phyloP scores from a whole-genome alignment of 139 green algal genomes.

The Chlamydomonas incerta region DNA sequence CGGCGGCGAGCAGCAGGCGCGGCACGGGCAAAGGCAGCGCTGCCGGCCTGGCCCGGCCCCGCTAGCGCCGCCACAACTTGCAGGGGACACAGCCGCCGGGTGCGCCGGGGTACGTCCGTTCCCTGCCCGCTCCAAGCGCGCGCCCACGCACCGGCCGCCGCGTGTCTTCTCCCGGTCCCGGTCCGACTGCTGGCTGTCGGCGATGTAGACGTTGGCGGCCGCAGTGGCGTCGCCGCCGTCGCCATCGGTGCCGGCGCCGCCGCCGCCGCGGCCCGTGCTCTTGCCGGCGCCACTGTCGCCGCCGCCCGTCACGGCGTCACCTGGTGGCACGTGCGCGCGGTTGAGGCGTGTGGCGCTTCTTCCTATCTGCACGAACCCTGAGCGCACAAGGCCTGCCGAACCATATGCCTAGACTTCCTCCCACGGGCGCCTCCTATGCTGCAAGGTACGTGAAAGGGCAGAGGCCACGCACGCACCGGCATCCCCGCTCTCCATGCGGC shows the following conservation, averaged over 20 bases:
- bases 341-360: background rate
- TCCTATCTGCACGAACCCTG: too few relatives aligned
- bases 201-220: slow-evolving; percentile 35
- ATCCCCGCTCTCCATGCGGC: background rate
- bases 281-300: background rate
- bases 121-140: too few relatives aligned
- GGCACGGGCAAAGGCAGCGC: too few relatives aligned
- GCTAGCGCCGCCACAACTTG: too few relatives aligned
- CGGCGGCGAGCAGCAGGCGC: too few relatives aligned
- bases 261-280: background rate
- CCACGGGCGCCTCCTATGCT: too few relatives aligned
- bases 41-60: too few relatives aligned
- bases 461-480: background rate
- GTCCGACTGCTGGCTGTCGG: slow-evolving; percentile 36
- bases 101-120: too few relatives aligned
- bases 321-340: background rate
- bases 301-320: slow-evolving; percentile 10
- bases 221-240: background rate
- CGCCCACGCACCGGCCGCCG: background rate
- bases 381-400: too few relatives aligned
- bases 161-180: background rate
- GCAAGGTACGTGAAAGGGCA: too few relatives aligned
- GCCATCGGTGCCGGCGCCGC: background rate
- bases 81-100: background rate
- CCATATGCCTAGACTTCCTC: too few relatives aligned